Evolutionary conservation across 2,329 filamentous ascomycete species (phyloP), one percentile per base, ranked within the genome.

Genomic region (Aspergillus clavatus): DNA sequence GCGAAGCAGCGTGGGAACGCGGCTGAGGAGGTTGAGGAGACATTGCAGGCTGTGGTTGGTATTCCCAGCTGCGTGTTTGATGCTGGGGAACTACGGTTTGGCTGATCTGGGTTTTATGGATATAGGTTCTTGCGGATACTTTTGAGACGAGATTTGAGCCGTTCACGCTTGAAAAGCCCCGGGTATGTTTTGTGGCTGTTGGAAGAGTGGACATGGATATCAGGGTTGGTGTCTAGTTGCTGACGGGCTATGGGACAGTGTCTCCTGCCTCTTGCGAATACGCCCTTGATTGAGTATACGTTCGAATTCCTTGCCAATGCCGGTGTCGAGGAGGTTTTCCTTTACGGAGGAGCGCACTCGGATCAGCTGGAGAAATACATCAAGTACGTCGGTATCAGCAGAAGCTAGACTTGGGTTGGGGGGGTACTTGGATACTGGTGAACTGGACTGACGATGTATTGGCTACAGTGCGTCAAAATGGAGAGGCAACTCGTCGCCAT

Each of bases 231-330:
- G n/a, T 28, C 40, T 50, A 18, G 47, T 22, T 5, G 28, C 16
- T 10, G 12, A 23, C 12, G 26, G 11, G 40, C 23, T 14, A 40
- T 7, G 28, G 3, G n/a, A 23, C 60, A 94, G 87, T 97, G 93
- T 73, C 84, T 98, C 24, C 77, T 98, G 5, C 89, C 91, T 8
- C 78, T 98, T 48, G 93, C 89, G 48, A 97, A 97, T 67, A 90
- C 85, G 1, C 91, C 93, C 27, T 76, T 98, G 52, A 95, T 98
- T 71, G 93, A 98, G 69, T 97, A 98, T 67, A 97, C 91, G 3
- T 83, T 97, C 60, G 90, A 97, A 63, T 97, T 95, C 61, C 82
- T 98, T 1, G 89, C 89, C 53, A 91, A 91, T 78, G 89, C 93
- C 47, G 89, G 90, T 46, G 89, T 97, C n/a, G 83, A 93, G 57